Percentiles rank a stretch among this genome's conserved stretches.
Evolutionary conservation across 169 alveolate genomes (phyloP).

Genomic region (Plasmodium vivax): DNA sequence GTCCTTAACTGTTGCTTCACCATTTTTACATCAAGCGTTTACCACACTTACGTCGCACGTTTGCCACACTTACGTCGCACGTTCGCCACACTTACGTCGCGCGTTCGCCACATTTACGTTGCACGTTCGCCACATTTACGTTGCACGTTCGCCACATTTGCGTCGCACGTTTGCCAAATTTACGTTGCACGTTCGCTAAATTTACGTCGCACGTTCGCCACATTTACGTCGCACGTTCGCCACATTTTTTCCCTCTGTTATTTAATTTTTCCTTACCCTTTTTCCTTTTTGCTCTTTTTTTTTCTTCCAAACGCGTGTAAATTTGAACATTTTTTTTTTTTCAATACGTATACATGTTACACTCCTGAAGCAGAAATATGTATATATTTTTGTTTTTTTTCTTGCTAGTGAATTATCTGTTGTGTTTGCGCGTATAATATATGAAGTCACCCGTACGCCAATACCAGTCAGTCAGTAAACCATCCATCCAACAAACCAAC

Average conservation of each 20-base stretch:
- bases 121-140: no score
- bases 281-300: neutral
- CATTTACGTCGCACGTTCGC: neutral
- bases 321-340: neutral
- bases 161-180: no score
- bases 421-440: neutral
- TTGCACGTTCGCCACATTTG: no score
- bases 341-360: neutral
- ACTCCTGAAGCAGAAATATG: neutral
- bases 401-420: neutral
- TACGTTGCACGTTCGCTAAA: neutral
- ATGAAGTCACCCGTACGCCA: neutral
- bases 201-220: no score
- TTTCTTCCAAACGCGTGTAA: neutral
- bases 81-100: no score
- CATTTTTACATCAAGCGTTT: neutral
- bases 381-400: neutral
- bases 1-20: neutral
- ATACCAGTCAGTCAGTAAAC: neutral
- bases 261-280: neutral
- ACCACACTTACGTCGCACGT: neutral
- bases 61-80: no score
- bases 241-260: neutral
- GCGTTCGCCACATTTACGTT: no score
- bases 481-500: neutral